phyloP scores from a whole-genome alignment of 768 basidiomycete species.

The Pleurotus citrinopileatus region DNA sequence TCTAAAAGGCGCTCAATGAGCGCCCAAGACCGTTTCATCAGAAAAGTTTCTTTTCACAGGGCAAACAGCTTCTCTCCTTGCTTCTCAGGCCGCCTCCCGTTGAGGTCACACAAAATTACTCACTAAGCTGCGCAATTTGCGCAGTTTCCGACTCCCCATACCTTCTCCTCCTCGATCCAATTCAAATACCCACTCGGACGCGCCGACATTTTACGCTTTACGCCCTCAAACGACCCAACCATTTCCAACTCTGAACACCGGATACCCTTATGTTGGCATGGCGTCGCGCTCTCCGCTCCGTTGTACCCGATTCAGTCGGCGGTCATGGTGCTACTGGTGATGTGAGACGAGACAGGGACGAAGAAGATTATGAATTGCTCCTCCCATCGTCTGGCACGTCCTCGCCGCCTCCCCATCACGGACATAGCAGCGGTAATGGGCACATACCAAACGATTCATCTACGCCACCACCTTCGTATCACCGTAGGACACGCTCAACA shows the following conservation, averaged over 20 bases:
- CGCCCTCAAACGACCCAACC: background rate
- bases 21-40: no score
- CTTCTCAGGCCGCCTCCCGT: no score
- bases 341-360: background rate
- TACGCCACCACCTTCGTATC: background rate
- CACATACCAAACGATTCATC: background rate
- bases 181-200: background rate
- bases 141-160: no score
- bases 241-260: background rate
- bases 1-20: no score
- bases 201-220: background rate
- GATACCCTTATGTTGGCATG: background rate
- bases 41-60: no score
- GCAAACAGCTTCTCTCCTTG: no score
- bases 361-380: background rate
- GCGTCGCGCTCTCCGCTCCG: background rate
- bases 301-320: background rate
- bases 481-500: background rate
- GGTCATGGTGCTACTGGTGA: background rate
- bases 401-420: background rate
- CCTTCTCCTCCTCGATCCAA: no score
- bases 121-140: no score
- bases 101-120: no score
- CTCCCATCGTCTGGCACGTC: background rate
- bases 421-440: background rate